phyloP scores from a whole-genome alignment of 164 flowering plant genomes.

The Liquidambar formosana region DNA sequence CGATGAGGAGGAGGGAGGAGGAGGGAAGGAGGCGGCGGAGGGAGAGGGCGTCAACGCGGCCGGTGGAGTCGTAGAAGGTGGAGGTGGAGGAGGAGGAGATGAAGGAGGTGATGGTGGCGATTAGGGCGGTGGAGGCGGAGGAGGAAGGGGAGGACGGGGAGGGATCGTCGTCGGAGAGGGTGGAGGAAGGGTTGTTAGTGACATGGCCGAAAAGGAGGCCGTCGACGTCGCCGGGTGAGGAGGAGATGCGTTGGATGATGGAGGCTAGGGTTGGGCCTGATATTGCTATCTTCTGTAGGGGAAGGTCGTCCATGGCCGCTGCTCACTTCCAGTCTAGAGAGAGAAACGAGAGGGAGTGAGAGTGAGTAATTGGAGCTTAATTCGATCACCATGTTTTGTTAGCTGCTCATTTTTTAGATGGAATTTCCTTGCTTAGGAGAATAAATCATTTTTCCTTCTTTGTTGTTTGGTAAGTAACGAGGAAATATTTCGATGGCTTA shows the following conservation, averaged over 20 bases:
- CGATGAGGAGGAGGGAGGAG: constrained; percentile 40
- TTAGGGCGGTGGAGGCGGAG: constrained; percentile 25
- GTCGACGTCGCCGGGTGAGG: constrained; percentile 60
- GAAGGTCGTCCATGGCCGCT: constrained; percentile 52
- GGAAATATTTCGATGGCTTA: too few species aligned
- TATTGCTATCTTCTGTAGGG: constrained; percentile 62
- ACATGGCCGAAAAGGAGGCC: constrained; percentile 90
- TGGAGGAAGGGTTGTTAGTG: constrained; percentile 35
- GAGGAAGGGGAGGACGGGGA: constrained; percentile 29
- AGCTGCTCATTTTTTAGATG: too few species aligned
- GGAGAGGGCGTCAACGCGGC: constrained; percentile 33
- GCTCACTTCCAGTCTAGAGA: too few species aligned
- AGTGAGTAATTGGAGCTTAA: too few species aligned
- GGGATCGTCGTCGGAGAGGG: constrained; percentile 64
- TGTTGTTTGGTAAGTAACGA: too few species aligned
- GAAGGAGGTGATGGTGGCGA: constrained; percentile 62
- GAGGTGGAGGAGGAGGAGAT: constrained; percentile 42
- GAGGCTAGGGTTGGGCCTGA: constrained; percentile 84
- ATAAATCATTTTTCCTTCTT: too few species aligned
- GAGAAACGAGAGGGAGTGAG: not conserved
- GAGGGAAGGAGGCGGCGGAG: constrained; percentile 29
- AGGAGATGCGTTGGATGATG: constrained; percentile 71
- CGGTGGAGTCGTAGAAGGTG: constrained; percentile 60
- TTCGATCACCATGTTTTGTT: too few species aligned
- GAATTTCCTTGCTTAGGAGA: too few species aligned